A percentile compares a stretch with the other conserved stretches of the same genome.
Evolutionary conservation across 2,329 filamentous ascomycete genomes (phyloP).

Genomic region (Penicillium griseofulvum): DNA sequence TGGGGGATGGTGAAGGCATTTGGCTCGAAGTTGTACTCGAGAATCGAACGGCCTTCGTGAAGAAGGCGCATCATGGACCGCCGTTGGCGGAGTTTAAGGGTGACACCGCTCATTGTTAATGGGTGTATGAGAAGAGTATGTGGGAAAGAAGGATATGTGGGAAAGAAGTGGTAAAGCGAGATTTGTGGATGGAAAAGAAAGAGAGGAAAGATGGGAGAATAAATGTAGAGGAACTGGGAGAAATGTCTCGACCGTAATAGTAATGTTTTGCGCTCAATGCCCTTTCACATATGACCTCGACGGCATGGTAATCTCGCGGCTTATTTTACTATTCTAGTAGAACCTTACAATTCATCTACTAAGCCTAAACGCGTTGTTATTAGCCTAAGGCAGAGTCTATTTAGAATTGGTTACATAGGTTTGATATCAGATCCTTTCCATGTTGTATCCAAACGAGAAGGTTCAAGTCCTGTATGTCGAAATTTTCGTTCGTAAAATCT

Average conservation of each 20-base stretch:
- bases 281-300: neutral
- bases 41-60: constrained; percentile 2
- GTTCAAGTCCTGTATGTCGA: neutral
- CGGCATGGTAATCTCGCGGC: neutral
- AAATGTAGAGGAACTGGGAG: neutral
- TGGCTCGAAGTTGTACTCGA: constrained; percentile 17
- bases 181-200: neutral
- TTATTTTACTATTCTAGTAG: neutral
- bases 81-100: neutral
- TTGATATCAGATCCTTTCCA: neutral
- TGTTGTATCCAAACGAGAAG: neutral
- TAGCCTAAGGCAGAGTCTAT: neutral
- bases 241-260: neutral
- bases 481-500: neutral
- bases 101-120: neutral
- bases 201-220: neutral
- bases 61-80: neutral
- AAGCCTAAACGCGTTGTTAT: neutral
- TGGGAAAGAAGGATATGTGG: no score
- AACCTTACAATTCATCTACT: neutral
- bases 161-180: neutral
- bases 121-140: neutral
- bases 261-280: neutral
- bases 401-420: neutral
- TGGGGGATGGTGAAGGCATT: constrained; percentile 14